A percentile compares a stretch with the other conserved stretches of the same genome.
These are phyloP conservation scores for Rhynchospora breviuscula DNA, from an alignment of 176 grass and related monocot genomes.

Conservation along the genomic window DNA sequence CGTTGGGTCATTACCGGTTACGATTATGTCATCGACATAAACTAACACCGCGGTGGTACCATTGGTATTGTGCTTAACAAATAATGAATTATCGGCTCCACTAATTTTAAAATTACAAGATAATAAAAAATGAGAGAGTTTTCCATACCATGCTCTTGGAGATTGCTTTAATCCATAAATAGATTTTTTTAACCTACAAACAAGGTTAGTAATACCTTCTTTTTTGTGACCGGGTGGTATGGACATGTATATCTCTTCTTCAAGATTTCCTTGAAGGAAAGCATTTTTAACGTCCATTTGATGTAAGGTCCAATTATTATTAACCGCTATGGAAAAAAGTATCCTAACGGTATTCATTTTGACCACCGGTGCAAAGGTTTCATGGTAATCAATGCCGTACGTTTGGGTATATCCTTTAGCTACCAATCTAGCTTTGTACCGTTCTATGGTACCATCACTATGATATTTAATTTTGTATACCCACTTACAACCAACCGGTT, in stretches of 20 bases:
- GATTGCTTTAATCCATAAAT: slow-evolving; percentile 18
- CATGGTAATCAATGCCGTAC: slow-evolving; percentile 9
- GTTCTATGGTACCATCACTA: neutral
- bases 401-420: neutral
- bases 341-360: neutral
- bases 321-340: neutral
- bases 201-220: neutral
- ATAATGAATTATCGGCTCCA: neutral
- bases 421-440: slow-evolving; percentile 1
- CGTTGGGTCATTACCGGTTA: neutral
- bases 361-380: neutral
- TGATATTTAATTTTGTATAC: neutral
- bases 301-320: neutral
- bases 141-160: neutral
- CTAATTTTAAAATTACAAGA: neutral
- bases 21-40: slow-evolving; percentile 20
- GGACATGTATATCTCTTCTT: slow-evolving; percentile 11
- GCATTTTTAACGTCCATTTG: slow-evolving; percentile 18
- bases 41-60: neutral
- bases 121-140: neutral
- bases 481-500: neutral
- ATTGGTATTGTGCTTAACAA: neutral
- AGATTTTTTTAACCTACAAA: neutral
- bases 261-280: neutral
- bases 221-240: neutral